phyloP scores from a whole-genome alignment of 257 asterid species.

The Petunia secreta region DNA sequence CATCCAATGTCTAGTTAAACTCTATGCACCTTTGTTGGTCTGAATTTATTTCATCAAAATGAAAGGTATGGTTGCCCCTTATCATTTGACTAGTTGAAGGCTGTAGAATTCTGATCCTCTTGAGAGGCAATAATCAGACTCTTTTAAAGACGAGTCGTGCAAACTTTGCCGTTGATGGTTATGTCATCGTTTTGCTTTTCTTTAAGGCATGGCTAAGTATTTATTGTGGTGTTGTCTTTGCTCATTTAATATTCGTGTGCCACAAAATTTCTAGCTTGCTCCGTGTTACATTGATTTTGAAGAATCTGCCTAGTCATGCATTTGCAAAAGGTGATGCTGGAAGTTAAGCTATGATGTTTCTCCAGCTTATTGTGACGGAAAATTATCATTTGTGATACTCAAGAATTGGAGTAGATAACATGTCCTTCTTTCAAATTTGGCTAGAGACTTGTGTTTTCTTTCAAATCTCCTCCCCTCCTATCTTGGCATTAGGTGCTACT shows the following conservation, averaged over 20 bases:
- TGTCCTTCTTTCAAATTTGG: neutral
- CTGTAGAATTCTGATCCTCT: slow-evolving; percentile 36
- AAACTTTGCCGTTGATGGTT: slow-evolving; percentile 14
- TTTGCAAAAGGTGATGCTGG: neutral
- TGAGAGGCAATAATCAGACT: slow-evolving; percentile 40
- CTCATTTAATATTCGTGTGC: neutral
- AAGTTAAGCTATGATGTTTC: neutral
- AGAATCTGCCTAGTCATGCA: neutral
- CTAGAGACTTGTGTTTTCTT: neutral
- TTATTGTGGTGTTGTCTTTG: neutral
- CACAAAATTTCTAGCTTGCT: slow-evolving; percentile 2
- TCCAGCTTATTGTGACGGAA: neutral
- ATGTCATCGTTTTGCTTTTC: slow-evolving; percentile 3
- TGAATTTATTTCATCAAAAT: slow-evolving; percentile 25
- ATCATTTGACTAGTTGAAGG: slow-evolving; percentile 36
- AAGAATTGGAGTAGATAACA: neutral
- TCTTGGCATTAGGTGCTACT: neutral
- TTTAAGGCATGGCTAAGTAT: neutral
- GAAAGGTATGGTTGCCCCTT: slow-evolving; percentile 33
- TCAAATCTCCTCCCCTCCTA: neutral
- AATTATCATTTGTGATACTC: neutral
- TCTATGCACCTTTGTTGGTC: slow-evolving; percentile 9
- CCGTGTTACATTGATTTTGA: neutral
- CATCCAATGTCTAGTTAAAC: slow-evolving; percentile 85
- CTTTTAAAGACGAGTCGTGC: slow-evolving; percentile 11